A percentile compares a stretch with the other conserved stretches of the same genome.
phyloP scores from a whole-genome alignment of 306 rosid genomes.

The cucumber (Cucumis sativus) region DNA sequence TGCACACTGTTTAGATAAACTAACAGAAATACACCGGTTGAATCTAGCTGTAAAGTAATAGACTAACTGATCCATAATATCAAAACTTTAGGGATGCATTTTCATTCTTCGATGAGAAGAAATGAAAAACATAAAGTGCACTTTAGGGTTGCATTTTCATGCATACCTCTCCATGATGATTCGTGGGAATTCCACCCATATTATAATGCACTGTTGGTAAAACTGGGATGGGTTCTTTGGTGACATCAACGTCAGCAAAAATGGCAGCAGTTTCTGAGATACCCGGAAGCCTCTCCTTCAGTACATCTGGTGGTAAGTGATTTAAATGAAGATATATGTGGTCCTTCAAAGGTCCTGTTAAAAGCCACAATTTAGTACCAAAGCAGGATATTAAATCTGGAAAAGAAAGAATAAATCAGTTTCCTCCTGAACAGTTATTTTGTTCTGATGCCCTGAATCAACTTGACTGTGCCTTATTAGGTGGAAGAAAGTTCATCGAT shows the following conservation, averaged over 20 bases:
- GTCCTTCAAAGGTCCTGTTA: conserved; percentile 90
- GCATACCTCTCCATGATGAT: conserved; percentile 82
- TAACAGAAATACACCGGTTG: neutral
- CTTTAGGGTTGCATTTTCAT: neutral
- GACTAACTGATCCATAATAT: neutral
- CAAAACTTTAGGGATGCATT: neutral
- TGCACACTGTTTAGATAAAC: neutral
- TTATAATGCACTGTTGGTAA: conserved; percentile 95
- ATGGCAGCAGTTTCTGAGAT: conserved; percentile 99
- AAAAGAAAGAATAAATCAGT: neutral
- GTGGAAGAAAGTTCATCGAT: neutral
- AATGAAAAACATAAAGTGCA: neutral
- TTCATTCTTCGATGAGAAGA: neutral
- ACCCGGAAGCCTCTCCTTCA: conserved; percentile 98
- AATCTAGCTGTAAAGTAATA: neutral
- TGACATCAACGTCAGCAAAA: conserved; percentile 98
- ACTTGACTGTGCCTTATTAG: neutral
- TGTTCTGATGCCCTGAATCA: neutral
- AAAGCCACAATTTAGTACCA: conserved; percentile 9
- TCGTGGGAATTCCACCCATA: conserved; percentile 98
- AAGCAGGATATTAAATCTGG: neutral
- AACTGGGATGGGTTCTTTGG: conserved; percentile 96
- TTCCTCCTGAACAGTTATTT: neutral
- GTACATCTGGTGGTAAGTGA: conserved; percentile 98
- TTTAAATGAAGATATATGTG: conserved; percentile 97